phyloP scores from a whole-genome alignment of 2,329 filamentous ascomycete genomes.

The Sporothrix brunneoviolacea region DNA sequence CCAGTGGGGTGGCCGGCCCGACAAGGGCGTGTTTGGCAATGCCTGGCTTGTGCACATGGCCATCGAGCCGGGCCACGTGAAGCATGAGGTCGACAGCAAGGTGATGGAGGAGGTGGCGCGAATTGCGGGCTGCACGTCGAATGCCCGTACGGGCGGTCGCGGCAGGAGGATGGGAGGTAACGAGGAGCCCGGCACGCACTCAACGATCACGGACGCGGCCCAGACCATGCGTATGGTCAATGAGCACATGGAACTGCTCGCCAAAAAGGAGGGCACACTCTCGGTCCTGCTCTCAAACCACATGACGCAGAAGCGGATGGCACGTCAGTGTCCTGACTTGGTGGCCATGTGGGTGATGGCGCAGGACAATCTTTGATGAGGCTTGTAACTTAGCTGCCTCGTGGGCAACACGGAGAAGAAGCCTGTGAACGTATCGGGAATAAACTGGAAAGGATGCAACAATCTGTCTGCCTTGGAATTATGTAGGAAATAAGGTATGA shows the following conservation, averaged over 20 bases:
- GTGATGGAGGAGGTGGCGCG: slow-evolving; percentile 12
- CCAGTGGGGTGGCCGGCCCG: slow-evolving; percentile 16
- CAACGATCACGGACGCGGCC: neutral
- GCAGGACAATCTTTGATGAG: slow-evolving; percentile 18
- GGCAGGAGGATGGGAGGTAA: neutral
- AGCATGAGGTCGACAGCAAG: slow-evolving; percentile 10
- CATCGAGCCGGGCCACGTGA: slow-evolving; percentile 14
- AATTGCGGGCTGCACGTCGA: no score
- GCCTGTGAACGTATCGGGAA: neutral
- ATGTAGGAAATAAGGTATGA: neutral
- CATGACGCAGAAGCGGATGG: slow-evolving; percentile 18
- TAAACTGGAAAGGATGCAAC: neutral
- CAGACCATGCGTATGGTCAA: slow-evolving; percentile 14
- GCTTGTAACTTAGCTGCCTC: no score
- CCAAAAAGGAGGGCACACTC: slow-evolving; percentile 7
- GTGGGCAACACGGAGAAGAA: no score
- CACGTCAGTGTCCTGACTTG: slow-evolving; percentile 19
- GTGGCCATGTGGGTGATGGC: slow-evolving; percentile 20
- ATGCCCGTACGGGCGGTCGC: neutral
- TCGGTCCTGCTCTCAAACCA: slow-evolving; percentile 20
- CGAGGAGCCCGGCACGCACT: neutral
- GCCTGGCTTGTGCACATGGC: slow-evolving; percentile 18
- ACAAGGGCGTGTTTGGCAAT: slow-evolving; percentile 18
- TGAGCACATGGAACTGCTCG: slow-evolving; percentile 10
- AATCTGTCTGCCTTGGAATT: neutral